Percentiles rank a stretch among this genome's conserved stretches.
Evolutionary conservation across 78 protist genomes (phyloP).

Genomic region (Monosiga brevicollis): DNA sequence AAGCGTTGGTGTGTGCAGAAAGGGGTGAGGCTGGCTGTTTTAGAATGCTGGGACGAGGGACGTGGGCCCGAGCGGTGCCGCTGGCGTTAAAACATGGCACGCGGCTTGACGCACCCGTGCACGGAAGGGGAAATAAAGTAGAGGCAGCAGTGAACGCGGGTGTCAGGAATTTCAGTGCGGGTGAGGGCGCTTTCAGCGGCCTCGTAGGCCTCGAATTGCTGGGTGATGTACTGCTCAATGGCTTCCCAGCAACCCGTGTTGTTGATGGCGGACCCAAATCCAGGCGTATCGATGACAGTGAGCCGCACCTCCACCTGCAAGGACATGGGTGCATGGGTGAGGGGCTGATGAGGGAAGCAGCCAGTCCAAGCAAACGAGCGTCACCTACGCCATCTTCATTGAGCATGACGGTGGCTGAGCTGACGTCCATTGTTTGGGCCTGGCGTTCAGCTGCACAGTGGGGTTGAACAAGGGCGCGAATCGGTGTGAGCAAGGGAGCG

Average conservation of each 20-base stretch:
- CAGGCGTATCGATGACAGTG: constrained; percentile 39
- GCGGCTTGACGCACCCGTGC: constrained; percentile 23
- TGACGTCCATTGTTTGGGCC: constrained; percentile 2
- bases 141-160: constrained; percentile 30
- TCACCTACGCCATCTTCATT: constrained; percentile 37
- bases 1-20: no score
- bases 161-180: constrained; percentile 15
- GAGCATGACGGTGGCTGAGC: not conserved
- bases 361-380: no score
- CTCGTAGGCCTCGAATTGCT: not conserved
- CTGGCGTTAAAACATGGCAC: no score
- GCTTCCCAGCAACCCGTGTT: constrained; percentile 7
- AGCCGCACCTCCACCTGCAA: constrained; percentile 1
- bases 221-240: constrained; percentile 7
- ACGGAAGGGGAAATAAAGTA: constrained; percentile 27
- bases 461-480: not conserved
- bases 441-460: constrained; percentile 1
- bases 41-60: no score
- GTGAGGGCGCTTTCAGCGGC: not conserved
- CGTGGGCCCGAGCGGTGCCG: no score
- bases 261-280: constrained; percentile 30
- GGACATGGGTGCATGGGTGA: not conserved
- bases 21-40: no score
- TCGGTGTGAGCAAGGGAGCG: not conserved
- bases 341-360: not conserved